phyloP scores from a whole-genome alignment of 179 eudicot species.

The Amaranthus tricolor region DNA sequence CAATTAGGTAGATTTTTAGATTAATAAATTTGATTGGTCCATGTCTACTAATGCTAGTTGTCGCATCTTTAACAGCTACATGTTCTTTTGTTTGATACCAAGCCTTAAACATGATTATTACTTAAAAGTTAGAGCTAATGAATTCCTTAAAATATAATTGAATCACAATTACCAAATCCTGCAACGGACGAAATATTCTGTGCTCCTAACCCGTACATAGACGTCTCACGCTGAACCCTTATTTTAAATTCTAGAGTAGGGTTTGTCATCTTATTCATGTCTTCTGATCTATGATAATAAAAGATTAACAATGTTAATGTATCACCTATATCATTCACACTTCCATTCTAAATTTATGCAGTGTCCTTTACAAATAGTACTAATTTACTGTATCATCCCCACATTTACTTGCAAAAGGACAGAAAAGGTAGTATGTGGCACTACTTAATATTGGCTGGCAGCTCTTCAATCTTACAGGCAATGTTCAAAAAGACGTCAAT shows the following conservation, averaged over 20 bases:
- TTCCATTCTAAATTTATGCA: conserved; percentile 3
- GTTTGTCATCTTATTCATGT: conserved; percentile 1
- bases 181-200: conserved; percentile 6
- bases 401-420: not conserved
- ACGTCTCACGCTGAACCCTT: conserved; percentile 5
- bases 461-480: conserved; percentile 12
- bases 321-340: not conserved
- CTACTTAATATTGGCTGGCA: conserved; percentile 3
- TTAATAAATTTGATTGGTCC: not conserved
- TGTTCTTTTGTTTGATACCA: conserved; percentile 6
- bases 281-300: conserved; percentile 5
- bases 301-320: not conserved
- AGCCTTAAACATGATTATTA: not conserved
- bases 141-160: not conserved
- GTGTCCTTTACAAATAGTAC: conserved; percentile 10
- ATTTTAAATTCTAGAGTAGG: conserved; percentile 1
- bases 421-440: not conserved
- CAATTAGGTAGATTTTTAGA: not conserved
- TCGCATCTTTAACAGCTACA: conserved; percentile 17
- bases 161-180: conserved; percentile 6
- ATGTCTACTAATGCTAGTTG: not conserved
- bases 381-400: conserved; percentile 12
- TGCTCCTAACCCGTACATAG: not conserved
- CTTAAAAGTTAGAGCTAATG: not conserved
- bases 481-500: conserved; percentile 3